Conservation (phyloP, 139 green algal genomes). For the Chara braunii region DNA sequence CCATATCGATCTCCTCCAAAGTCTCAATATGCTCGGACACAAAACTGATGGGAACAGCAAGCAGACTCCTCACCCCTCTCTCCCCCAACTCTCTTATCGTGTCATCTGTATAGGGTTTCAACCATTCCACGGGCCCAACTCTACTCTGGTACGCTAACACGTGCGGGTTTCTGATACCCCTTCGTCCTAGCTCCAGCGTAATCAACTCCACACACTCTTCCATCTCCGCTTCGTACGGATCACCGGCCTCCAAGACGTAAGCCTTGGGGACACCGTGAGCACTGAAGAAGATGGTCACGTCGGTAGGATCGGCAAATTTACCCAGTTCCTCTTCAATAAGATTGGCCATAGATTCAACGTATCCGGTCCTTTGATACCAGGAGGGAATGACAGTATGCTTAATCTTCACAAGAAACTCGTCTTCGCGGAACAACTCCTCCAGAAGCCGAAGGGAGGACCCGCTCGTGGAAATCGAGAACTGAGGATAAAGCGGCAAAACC, state of each 20-base stretch:
- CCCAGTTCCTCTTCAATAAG: conserved; percentile 63
- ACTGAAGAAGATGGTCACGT: conserved; percentile 84
- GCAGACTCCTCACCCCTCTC: conserved; percentile 61
- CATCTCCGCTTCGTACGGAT: conserved; percentile 99
- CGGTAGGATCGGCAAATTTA: conserved; percentile 14
- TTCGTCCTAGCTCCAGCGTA: conserved; percentile 66
- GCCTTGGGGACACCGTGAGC: conserved; percentile 92
- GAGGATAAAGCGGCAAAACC: conserved; percentile 90
- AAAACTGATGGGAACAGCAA: conserved; percentile 94
- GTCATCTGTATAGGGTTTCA: conserved; percentile 96
- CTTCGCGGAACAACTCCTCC: conserved; percentile 63
- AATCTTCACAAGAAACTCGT: conserved; percentile 46
- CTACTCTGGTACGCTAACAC: conserved; percentile 94
- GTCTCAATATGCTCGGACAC: conserved; percentile 99
- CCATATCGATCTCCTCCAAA: conserved; percentile 98
- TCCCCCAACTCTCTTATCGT: conserved; percentile 78
- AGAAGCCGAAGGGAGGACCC: conserved; percentile 85
- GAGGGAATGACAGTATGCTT: conserved; percentile 82
- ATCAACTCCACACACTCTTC: conserved; percentile 95
- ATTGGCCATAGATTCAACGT: conserved; percentile 86
- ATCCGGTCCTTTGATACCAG: conserved; percentile 71
- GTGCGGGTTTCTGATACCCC: conserved; percentile 73
- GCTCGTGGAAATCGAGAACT: conserved; percentile 91
- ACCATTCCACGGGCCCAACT: conserved; percentile 94
- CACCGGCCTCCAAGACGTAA: conserved; percentile 89